Base-by-base conservation (phyloP, 352 stramenopile species). In the Phytophthora podocarpi region DNA sequence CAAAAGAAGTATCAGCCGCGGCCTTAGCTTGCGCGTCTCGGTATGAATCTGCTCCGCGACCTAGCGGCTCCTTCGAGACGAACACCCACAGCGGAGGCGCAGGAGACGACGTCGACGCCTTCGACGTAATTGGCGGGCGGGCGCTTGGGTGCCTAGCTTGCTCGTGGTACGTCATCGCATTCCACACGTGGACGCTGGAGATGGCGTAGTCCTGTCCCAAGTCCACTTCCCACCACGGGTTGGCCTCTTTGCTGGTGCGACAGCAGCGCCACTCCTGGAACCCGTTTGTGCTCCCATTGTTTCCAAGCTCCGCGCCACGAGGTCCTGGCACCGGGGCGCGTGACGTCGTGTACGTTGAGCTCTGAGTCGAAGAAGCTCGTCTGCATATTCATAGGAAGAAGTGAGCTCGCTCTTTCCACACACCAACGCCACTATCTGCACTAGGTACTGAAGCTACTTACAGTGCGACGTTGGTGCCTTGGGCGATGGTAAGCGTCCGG, bases 171-270 rank as follows among this genome's bases (percentile, higher is more conserved):
- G 80, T 88, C 74, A 84, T 80, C 0, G 62, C 70, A 34, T 89
- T 91, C 85, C 85, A 93, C 55, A 93, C 32, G 5, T 84, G 72
- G 5, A 91, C 53, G 12, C 64, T 72, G 5, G 69, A 63, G 46
- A 93, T 61, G 2, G 35, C 12, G 10, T 72, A 53, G 5, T 60
- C 36, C 4, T 65, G 53, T 12, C 72, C 70, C 5, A 93, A 63
- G 47, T 93, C 85, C 32, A 93, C 85, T 48, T 88, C 70, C 80
- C 80, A 93, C 80, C 78, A 93, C 18, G 82, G 74, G 39, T 85
- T 78, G 2, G 30, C 21, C 59, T 93, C 76, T 20, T 75, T 80
- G 23, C 59, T 67, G 0, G 85, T 91, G n/a, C 85, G 77, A 20
- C 72, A 72, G 46, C 82, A 91, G 15, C 70, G 73, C 77, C 69